Percentiles rank a stretch among this genome's conserved stretches.
Evolutionary conservation across 139 green algal genomes (phyloP).

Genomic region (Diplosphaera chodatii): DNA sequence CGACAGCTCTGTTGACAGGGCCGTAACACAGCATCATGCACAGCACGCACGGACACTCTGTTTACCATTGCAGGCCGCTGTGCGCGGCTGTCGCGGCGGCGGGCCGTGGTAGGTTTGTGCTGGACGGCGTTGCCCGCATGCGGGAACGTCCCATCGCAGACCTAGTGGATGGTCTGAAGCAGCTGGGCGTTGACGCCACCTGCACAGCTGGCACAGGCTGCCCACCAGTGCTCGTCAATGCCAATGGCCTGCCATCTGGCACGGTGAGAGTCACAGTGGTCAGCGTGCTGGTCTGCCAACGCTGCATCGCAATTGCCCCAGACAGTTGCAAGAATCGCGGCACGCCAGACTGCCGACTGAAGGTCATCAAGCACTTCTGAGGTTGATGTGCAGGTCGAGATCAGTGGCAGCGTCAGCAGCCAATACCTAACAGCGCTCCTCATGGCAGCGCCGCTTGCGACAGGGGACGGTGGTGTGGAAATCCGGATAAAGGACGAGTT

Average conservation of each 20-base stretch:
- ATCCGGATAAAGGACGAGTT: conserved; percentile 92
- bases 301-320: background rate
- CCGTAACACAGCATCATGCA: too few relatives aligned
- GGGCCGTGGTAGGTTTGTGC: conserved; percentile 76
- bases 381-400: conserved; percentile 50
- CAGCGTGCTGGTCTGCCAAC: too few relatives aligned
- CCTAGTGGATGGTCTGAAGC: conserved; percentile 79
- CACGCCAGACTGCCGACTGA: too few relatives aligned
- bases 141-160: conserved; percentile 91
- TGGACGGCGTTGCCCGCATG: conserved; percentile 90
- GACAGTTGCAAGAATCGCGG: too few relatives aligned
- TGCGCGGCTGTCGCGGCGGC: conserved; percentile 94
- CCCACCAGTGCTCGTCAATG: conserved; percentile 84
- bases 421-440: conserved; percentile 98
- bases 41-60: too few relatives aligned
- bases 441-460: conserved; percentile 91
- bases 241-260: conserved; percentile 75
- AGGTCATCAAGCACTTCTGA: too few relatives aligned
- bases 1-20: too few relatives aligned
- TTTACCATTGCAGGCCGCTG: conserved; percentile 54
- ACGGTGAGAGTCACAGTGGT: conserved; percentile 48
- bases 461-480: conserved; percentile 48
- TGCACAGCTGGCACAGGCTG: conserved; percentile 94
- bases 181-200: conserved; percentile 89
- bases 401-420: conserved; percentile 70